Conservation (phyloP, 2,329 filamentous ascomycete species). For the Blastomyces silverae region DNA sequence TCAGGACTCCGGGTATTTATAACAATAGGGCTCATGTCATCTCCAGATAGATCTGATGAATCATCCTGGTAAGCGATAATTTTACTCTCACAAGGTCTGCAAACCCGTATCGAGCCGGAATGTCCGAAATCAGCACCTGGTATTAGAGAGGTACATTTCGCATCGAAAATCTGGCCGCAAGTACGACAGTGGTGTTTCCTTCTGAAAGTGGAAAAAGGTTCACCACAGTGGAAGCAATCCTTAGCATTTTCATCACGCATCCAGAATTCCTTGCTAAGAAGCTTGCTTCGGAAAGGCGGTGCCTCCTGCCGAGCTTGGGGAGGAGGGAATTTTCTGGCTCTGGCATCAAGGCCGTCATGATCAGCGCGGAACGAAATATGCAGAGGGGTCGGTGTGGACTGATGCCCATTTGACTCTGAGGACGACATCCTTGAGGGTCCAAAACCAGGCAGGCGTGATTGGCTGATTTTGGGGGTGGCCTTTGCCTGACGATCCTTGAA, state of each 20-base stretch:
- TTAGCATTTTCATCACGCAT: conserved; percentile 99
- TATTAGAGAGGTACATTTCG: conserved; percentile 89
- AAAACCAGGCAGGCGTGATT: conserved; percentile 43
- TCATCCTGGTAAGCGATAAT: conserved; percentile 86
- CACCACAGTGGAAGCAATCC: conserved; percentile 89
- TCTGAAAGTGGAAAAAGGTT: conserved; percentile 85
- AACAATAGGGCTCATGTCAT: conserved; percentile 59
- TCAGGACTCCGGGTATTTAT: conserved; percentile 53
- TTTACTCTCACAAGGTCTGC: conserved; percentile 84
- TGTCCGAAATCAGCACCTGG: conserved; percentile 83
- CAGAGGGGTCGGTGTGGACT: conserved; percentile 34
- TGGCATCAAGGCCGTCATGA: conserved; percentile 19
- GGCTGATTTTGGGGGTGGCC: conserved; percentile 35
- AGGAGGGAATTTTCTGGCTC: conserved; percentile 21
- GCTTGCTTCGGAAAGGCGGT: conserved; percentile 69
- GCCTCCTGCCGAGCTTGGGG: conserved; percentile 33
- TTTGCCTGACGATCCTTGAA: conserved; percentile 30
- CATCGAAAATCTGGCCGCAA: conserved; percentile 98
- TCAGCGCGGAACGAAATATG: conserved; percentile 26
- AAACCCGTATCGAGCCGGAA: conserved; percentile 74
- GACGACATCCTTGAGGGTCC: conserved; percentile 38
- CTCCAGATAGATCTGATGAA: conserved; percentile 83
- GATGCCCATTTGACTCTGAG: conserved; percentile 40
- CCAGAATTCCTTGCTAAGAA: conserved; percentile 94
- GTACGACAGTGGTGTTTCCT: conserved; percentile 92